Conservation (phyloP, 305 asterid species). For the Ilex paraguariensis region DNA sequence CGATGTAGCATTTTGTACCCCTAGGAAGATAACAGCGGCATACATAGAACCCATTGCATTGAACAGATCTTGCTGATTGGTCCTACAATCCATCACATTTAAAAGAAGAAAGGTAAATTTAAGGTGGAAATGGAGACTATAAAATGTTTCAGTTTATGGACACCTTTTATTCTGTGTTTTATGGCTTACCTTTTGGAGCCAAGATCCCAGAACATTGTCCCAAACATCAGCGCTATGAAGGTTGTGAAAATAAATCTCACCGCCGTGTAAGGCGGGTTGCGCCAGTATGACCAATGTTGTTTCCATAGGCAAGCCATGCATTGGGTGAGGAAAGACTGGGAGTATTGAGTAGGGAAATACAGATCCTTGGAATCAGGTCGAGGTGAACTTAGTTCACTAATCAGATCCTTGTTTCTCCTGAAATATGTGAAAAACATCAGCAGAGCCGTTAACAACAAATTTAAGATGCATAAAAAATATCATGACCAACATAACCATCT, state of each 20-base stretch:
- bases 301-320: conserved; percentile 7
- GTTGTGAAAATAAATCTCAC: conserved; percentile 1
- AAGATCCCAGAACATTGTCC: conserved; percentile 7
- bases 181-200: background rate
- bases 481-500: background rate
- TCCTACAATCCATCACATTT: background rate
- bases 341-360: conserved; percentile 3
- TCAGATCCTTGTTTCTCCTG: conserved; percentile 4
- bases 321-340: background rate
- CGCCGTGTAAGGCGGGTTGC: conserved; percentile 4
- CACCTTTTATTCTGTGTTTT: background rate
- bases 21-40: conserved; percentile 6
- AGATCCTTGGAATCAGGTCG: background rate
- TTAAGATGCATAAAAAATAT: background rate
- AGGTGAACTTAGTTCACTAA: conserved; percentile 1
- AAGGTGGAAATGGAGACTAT: background rate
- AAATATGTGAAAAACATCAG: background rate
- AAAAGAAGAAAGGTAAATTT: background rate
- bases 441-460: background rate
- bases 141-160: no score
- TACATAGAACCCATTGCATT: conserved; percentile 8
- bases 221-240: conserved; percentile 1
- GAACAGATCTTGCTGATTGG: background rate
- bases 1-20: background rate
- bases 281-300: conserved; percentile 6